These are phyloP conservation scores for Psilocybe cubensis DNA, from an alignment of 768 basidiomycete species.

Conservation along the genomic window DNA sequence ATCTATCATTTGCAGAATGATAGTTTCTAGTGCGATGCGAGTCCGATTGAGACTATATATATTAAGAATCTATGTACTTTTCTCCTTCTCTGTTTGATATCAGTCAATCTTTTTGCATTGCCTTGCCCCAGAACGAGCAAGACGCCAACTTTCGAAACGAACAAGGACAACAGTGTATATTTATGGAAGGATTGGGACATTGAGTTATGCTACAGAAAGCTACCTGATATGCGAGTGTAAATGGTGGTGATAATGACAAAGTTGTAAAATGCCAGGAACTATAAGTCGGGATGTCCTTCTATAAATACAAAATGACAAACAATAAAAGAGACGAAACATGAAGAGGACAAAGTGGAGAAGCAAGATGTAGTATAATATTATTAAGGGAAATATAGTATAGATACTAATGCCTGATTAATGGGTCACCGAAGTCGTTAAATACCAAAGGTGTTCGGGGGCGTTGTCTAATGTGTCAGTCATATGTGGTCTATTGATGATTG, in stretches of 20 bases:
- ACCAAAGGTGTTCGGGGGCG: too few species aligned
- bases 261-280: too few species aligned
- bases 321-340: not conserved
- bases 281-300: not conserved
- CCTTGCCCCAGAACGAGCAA: too few species aligned
- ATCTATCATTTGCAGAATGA: not conserved
- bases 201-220: not conserved
- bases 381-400: too few species aligned
- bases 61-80: not conserved
- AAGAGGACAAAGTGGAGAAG: not conserved
- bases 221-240: too few species aligned
- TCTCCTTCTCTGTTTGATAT: not conserved
- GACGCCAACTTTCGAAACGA: not conserved
- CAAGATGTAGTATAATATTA: not conserved
- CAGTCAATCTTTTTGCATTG: too few species aligned
- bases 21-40: not conserved
- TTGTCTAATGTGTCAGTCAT: too few species aligned
- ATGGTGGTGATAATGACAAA: too few species aligned
- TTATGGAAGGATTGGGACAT: not conserved
- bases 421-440: too few species aligned
- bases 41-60: not conserved
- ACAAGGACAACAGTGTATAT: not conserved
- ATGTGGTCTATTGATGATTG: not conserved
- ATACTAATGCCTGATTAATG: too few species aligned
- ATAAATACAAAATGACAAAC: not conserved